Base-by-base conservation (phyloP, 2,329 filamentous ascomycete genomes). In the Piedraia hortae region DNA sequence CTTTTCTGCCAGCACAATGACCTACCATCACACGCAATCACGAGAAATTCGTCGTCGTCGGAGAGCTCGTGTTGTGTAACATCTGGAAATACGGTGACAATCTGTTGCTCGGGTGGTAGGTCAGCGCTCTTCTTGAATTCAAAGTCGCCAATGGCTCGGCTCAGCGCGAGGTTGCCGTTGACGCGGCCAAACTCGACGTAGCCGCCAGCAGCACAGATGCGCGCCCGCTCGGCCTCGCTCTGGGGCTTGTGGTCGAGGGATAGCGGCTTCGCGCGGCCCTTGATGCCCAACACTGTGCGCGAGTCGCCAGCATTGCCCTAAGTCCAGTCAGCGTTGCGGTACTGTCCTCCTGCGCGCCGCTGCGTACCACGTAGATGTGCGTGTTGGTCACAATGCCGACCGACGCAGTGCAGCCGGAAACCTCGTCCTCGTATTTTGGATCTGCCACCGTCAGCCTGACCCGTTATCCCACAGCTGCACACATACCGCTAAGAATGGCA, bases 181-280 rank as follows among this genome's bases (percentile, higher is more conserved):
- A 97, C 85, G 43, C 85, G 74, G 31, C 85, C 85, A 44, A 93
- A 97, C 47, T 97, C 85, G 42, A 97, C 85, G 37, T 93, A 93
- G 21, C 85, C 85, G 44, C 85, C 85, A 19, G 85, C 85, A 26
- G 82, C 80, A 39, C 68, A 82, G 40, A 97, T 97, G 40, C 85
- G 67, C 33, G 80, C 80, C 51, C 90, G 93, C 52, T 97, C 85
- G 44, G 67, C 75, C 61, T 97, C 85, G 36, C 93, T 91, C 47
- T 91, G 80, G 18, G 85, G 85, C 53, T 97, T 97, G 58, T 97
- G 85, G 46, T 97, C 85, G 43, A 89, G 89, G n/a, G 85, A 97
- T 28, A 97, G 59, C 23, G 85, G 85, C 54, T 93, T 97, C 34
- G 85, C 85, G 38, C 85, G 65, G 33, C 85, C 85, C 54, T 93